phyloP scores from a whole-genome alignment of 305 asterid species.

The Solanum hybrid region DNA sequence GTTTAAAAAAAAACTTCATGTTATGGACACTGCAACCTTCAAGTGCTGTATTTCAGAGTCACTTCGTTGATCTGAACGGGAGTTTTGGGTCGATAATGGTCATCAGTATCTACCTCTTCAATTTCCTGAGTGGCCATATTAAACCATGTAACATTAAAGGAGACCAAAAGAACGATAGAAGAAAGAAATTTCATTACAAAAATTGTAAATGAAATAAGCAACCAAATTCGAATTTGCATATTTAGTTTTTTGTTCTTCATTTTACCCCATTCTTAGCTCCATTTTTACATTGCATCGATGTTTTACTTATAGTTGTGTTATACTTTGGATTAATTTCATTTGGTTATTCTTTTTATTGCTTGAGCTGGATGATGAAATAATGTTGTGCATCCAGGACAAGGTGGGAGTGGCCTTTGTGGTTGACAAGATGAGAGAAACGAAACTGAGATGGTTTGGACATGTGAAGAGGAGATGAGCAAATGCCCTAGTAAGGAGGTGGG shows the following conservation, averaged over 20 bases:
- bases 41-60: slow-evolving; percentile 44
- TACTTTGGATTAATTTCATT: not conserved
- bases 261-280: not conserved
- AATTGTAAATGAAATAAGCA: not conserved
- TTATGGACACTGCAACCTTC: slow-evolving; percentile 9
- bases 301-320: not conserved
- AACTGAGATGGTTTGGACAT: not conserved
- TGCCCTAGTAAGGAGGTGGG: not conserved
- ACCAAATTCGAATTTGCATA: not conserved
- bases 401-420: not conserved
- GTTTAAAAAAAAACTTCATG: not conserved
- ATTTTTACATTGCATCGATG: not conserved
- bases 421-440: not conserved
- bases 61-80: slow-evolving; percentile 58
- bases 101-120: slow-evolving; percentile 90
- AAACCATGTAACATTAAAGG: not conserved
- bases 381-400: not conserved
- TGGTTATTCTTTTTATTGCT: not conserved
- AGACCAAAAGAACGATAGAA: not conserved
- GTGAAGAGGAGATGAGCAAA: not conserved
- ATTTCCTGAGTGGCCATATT: slow-evolving; percentile 53
- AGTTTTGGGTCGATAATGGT: slow-evolving; percentile 88
- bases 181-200: not conserved
- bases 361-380: not conserved
- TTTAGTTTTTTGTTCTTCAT: not conserved